Conservation (phyloP, 441 rosid genomes). For the Gossypium schwendimanii region DNA sequence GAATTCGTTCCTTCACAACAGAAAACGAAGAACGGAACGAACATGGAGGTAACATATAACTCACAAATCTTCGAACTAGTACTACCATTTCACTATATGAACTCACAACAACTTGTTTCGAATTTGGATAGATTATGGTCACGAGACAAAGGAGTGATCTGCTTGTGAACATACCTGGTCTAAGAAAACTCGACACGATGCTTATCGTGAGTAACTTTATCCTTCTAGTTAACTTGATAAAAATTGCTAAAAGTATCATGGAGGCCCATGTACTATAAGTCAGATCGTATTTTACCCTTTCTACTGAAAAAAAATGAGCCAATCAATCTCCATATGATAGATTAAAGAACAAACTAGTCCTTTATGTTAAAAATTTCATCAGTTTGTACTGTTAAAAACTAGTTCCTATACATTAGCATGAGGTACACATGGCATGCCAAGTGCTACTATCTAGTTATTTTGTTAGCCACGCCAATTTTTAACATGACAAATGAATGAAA, state of each 20-base stretch:
- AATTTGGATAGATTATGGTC: slow-evolving; percentile 39
- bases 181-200: slow-evolving; percentile 55
- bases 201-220: slow-evolving; percentile 33
- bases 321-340: no score
- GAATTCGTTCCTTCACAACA: slow-evolving; percentile 61
- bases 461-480: no score
- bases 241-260: background rate
- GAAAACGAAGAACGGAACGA: slow-evolving; percentile 40
- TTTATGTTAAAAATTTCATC: no score
- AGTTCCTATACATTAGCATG: no score
- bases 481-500: no score
- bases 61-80: background rate
- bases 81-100: background rate
- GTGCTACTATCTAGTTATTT: no score
- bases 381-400: no score
- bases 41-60: slow-evolving; percentile 26
- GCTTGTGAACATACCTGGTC: slow-evolving; percentile 52
- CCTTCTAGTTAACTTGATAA: background rate
- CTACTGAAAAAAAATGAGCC: no score
- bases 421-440: no score
- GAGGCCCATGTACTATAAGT: no score
- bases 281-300: no score
- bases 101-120: background rate
- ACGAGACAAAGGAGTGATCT: slow-evolving; percentile 56
- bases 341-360: no score